Percentiles rank a stretch among this genome's conserved stretches.
These are phyloP conservation scores for Chrysosporium keratinophilum DNA, from an alignment of 2,329 filamentous ascomycete genomes.

Conservation along the genomic window DNA sequence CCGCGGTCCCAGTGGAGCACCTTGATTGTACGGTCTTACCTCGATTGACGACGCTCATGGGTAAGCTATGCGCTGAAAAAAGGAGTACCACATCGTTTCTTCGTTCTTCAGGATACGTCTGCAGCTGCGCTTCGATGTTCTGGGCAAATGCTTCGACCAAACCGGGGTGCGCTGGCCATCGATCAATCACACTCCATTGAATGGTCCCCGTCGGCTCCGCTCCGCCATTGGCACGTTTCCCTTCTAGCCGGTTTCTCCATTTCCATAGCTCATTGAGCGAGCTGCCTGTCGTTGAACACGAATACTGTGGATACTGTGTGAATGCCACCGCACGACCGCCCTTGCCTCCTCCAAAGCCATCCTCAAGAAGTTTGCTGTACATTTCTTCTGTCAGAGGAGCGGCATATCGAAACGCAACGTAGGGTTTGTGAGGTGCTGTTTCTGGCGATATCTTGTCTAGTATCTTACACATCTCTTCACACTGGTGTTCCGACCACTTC, in stretches of 20 bases:
- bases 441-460: slow-evolving; percentile 83
- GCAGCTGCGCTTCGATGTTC: slow-evolving; percentile 78
- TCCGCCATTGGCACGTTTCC: slow-evolving; percentile 50
- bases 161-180: slow-evolving; percentile 87
- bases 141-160: slow-evolving; percentile 84
- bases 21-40: slow-evolving; percentile 37
- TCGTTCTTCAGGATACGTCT: slow-evolving; percentile 71
- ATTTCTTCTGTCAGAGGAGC: slow-evolving; percentile 88
- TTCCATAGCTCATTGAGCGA: slow-evolving; percentile 97
- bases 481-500: slow-evolving; percentile 96
- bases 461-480: slow-evolving; percentile 91
- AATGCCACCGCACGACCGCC: slow-evolving; percentile 94
- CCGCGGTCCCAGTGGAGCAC: background rate
- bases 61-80: slow-evolving; percentile 90
- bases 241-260: slow-evolving; percentile 77
- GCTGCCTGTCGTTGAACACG: slow-evolving; percentile 92
- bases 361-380: slow-evolving; percentile 69
- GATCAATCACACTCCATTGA: slow-evolving; percentile 93
- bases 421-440: slow-evolving; percentile 92
- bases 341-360: slow-evolving; percentile 81
- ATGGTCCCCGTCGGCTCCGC: slow-evolving; percentile 57
- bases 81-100: slow-evolving; percentile 73
- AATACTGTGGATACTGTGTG: slow-evolving; percentile 97
- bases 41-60: slow-evolving; percentile 95
- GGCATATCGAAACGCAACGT: slow-evolving; percentile 94